Percentiles rank a stretch among this genome's conserved stretches.
Conservation (phyloP, 192 early-diverging fungal genomes). For the Phlyctochytrium arcticum region DNA sequence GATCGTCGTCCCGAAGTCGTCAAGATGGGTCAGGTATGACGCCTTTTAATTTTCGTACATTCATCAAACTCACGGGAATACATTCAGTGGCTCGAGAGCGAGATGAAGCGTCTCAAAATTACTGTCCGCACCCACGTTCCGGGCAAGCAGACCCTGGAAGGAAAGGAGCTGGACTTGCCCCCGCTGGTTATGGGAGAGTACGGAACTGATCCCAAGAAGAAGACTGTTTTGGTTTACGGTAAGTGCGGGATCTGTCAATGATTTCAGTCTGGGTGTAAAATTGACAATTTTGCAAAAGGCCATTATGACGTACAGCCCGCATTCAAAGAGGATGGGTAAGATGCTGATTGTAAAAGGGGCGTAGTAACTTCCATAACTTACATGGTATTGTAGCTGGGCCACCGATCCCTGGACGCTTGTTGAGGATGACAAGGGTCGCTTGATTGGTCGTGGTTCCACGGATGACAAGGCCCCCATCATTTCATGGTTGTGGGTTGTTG, state of each 20-base stretch:
- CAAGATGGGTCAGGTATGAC: constrained; percentile 71
- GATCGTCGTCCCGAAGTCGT: constrained; percentile 74
- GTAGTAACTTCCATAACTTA: too few species aligned
- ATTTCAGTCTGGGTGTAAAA: too few species aligned
- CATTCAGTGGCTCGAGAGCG: constrained; percentile 65
- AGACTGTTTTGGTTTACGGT: constrained; percentile 92
- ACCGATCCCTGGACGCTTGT: constrained; percentile 86
- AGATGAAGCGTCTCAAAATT: constrained; percentile 71
- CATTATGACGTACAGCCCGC: constrained; percentile 99
- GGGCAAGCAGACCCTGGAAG: constrained; percentile 84
- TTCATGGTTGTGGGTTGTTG: constrained; percentile 93
- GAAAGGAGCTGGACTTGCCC: constrained; percentile 73
- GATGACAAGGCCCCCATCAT: constrained; percentile 99
- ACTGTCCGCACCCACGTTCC: constrained; percentile 60
- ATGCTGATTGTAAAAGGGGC: too few species aligned
- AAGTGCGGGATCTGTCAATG: neutral
- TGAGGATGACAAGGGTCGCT: constrained; percentile 76
- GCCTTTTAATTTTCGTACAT: neutral
- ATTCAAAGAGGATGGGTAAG: constrained; percentile 37
- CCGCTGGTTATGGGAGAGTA: constrained; percentile 89
- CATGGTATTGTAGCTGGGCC: constrained; percentile 86
- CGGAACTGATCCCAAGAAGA: constrained; percentile 87
- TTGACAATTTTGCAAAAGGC: constrained; percentile 27
- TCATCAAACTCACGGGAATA: neutral
- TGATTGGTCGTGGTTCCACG: constrained; percentile 88